Percentiles rank a stretch among this genome's conserved stretches.
Conservation (phyloP, 1,284 basidiomycete genomes). For the Amylostereum areolatum region DNA sequence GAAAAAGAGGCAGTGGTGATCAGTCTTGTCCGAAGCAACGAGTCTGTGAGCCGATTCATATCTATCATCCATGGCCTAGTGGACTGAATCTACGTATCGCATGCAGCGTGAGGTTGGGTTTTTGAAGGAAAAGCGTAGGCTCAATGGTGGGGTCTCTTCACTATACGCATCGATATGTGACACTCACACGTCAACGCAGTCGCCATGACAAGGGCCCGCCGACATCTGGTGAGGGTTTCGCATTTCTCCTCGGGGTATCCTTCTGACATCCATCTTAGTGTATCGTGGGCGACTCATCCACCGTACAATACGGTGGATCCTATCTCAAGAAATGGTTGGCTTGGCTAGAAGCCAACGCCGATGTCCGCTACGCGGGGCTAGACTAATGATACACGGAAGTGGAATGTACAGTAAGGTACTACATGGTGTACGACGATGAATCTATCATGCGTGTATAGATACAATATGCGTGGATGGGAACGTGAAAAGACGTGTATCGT, state of each 20-base stretch:
- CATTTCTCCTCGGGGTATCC: neutral
- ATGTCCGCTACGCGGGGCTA: conserved; percentile 77
- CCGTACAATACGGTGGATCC: conserved; percentile 73
- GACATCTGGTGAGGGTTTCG: conserved; percentile 67
- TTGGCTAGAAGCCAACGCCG: conserved; percentile 87
- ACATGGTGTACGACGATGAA: too few species aligned
- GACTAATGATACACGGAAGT: conserved; percentile 27
- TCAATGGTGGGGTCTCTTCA: conserved; percentile 63
- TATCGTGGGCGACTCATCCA: conserved; percentile 86
- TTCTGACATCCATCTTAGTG: conserved; percentile 44
- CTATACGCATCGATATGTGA: neutral
- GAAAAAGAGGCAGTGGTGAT: conserved; percentile 90
- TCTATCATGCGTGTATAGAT: too few species aligned
- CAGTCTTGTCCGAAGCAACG: conserved; percentile 84
- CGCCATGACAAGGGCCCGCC: conserved; percentile 89
- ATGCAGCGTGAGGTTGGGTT: conserved; percentile 83
- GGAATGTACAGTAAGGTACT: too few species aligned
- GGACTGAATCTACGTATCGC: conserved; percentile 28
- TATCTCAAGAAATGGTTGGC: conserved; percentile 87
- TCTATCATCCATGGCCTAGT: conserved; percentile 24
- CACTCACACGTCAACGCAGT: conserved; percentile 37
- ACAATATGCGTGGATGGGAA: too few species aligned
- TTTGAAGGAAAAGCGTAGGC: conserved; percentile 80
- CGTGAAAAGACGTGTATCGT: too few species aligned
- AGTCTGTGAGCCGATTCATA: conserved; percentile 40